A percentile compares a stretch with the other conserved stretches of the same genome.
Evolutionary conservation across 2,329 filamentous ascomycete species (phyloP).

Genomic region (Sodiomyces alkalinus): DNA sequence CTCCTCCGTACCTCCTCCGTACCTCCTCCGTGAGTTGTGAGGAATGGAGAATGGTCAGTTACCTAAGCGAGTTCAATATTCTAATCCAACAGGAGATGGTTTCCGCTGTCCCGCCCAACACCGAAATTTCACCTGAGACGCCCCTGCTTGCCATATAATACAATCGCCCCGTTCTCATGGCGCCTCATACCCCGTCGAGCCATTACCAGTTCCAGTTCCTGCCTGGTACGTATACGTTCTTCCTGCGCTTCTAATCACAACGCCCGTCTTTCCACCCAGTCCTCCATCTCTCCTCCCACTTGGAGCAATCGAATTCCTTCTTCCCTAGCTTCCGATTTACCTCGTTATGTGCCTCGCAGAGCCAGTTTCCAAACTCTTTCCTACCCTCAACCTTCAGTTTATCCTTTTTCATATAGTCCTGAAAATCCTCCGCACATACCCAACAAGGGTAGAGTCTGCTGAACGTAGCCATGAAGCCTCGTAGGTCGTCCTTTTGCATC

Average conservation of each 20-base stretch:
- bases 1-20: no score
- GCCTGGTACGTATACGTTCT: no score
- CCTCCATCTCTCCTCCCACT: slow-evolving; percentile 90
- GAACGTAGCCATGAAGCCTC: slow-evolving; percentile 65
- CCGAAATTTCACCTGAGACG: no score
- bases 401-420: slow-evolving; percentile 60
- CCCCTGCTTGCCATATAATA: no score
- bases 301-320: slow-evolving; percentile 71
- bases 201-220: no score
- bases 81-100: no score
- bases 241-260: slow-evolving; percentile 37
- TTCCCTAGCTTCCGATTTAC: slow-evolving; percentile 88
- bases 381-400: slow-evolving; percentile 43
- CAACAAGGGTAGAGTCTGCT: slow-evolving; percentile 87
- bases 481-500: slow-evolving; percentile 60
- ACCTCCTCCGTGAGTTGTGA: no score
- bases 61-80: no score
- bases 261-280: slow-evolving; percentile 67
- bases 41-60: no score
- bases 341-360: slow-evolving; percentile 77
- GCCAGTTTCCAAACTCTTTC: slow-evolving; percentile 64
- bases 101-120: no score
- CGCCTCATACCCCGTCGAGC: no score
- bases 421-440: slow-evolving; percentile 88
- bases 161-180: no score